A percentile compares a stretch with the other conserved stretches of the same genome.
Evolutionary conservation across 2,329 filamentous ascomycete genomes (phyloP).

Genomic region (Alternaria angustiovoidea): DNA sequence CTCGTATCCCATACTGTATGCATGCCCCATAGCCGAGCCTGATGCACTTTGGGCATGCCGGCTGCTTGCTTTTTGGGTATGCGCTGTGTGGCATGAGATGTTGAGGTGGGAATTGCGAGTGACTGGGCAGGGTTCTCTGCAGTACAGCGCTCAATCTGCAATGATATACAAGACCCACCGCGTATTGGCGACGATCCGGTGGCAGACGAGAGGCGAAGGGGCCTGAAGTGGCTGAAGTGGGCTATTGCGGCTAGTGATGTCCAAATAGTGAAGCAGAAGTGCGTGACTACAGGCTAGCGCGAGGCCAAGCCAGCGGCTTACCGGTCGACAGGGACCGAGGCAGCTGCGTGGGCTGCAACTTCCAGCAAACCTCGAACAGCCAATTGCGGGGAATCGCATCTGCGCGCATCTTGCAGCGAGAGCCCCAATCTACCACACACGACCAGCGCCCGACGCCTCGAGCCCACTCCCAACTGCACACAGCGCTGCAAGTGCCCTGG

Average conservation of each 20-base stretch:
- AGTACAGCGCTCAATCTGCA: neutral
- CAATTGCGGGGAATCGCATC: constrained; percentile 40
- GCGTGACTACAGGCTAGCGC: constrained; percentile 1
- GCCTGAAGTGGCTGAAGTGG: constrained; percentile 1
- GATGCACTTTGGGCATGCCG: constrained; percentile 21
- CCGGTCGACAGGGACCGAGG: constrained; percentile 28
- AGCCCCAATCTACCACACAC: constrained; percentile 18
- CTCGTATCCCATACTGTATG: constrained; percentile 27
- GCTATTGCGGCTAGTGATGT: neutral
- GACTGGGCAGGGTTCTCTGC: constrained; percentile 8
- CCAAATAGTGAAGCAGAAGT: neutral
- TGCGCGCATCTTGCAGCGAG: constrained; percentile 27
- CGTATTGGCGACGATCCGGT: neutral
- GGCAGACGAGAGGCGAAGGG: neutral
- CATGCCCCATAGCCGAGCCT: constrained; percentile 31
- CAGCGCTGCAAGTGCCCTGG: constrained; percentile 11
- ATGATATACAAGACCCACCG: neutral
- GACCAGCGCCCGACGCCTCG: constrained; percentile 19
- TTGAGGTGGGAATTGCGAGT: constrained; percentile 9
- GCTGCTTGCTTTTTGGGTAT: constrained; percentile 27
- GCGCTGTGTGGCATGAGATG: constrained; percentile 18
- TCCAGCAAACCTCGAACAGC: constrained; percentile 31
- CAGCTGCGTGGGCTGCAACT: constrained; percentile 16
- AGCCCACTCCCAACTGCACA: constrained; percentile 6
- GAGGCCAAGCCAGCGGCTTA: constrained; percentile 17